Base-by-base conservation (phyloP, 2,329 filamentous ascomycete species). In the Sporothrix pallida region DNA sequence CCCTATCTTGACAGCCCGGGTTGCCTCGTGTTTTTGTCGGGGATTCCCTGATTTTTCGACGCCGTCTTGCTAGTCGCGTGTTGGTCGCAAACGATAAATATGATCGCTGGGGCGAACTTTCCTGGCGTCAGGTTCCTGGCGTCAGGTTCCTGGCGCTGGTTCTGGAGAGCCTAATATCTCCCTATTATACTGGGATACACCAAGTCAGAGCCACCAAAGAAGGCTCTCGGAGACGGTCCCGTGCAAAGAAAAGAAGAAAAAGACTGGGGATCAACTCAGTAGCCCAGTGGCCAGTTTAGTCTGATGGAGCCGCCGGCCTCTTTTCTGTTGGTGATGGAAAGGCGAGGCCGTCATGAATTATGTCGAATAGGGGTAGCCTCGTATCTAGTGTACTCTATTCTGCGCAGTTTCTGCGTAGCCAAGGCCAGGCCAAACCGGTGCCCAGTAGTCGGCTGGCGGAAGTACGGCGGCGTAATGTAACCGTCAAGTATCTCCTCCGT, bases 391-490 rank as follows among this genome's bases (percentile, higher is more conserved):
- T 70, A 23, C 68, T 70, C 52, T 60, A 46, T 58, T 70, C 68
- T 60, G 68, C 52, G 68, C 37, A 46, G 68, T 42, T 60, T 8
- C 50, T 54, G 67, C 50, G 67, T 54, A 70, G 67, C 67, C 54
- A 71, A 71, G 69, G 13, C 52, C 31, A 6, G 31, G 31, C 31
- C 31, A 37, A 62, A 60, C 37, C 37, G 31, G n/a, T 20, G 15
- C 42, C 31, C 52, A 71, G 54, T 60, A 68, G 60, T 44, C 42
- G 3, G 12, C n/a, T 13, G 42, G 20, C 9, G 65, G 50, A 56
- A 26, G 63, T 26, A 65, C 52, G 52, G 52, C 13, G 56, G 26
- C 56, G 56, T 12, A 3, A 37, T 60, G 26, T 37, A 37, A 37
- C 56, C 15, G 56, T 37, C 56, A 60, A 60, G 26, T 60, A 60